Conservation (phyloP, 1,284 basidiomycete genomes). For the Rhodotorula glutinis region DNA sequence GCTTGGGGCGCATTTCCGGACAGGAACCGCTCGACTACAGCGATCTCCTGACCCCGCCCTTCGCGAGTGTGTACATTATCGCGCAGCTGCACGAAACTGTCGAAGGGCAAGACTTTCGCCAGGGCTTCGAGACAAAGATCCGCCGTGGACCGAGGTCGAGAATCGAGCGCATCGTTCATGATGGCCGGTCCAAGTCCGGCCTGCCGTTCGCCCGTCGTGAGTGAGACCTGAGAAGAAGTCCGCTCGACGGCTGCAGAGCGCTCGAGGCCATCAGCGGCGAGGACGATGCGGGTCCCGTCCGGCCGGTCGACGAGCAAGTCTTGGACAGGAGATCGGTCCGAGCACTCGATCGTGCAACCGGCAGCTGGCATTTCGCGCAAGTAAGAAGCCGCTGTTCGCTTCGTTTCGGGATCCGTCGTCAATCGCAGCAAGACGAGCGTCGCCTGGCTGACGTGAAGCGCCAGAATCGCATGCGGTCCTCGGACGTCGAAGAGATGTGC, state of each 20-base stretch:
- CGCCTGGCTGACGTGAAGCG: constrained; percentile 14
- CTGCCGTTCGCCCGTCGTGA: too few relatives aligned
- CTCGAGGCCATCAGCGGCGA: not conserved
- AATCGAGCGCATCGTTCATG: too few relatives aligned
- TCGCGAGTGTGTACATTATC: not conserved
- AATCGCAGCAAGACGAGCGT: constrained; percentile 17
- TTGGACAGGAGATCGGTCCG: not conserved
- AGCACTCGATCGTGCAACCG: not conserved
- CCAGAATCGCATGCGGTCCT: not conserved
- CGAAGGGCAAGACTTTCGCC: constrained; percentile 52
- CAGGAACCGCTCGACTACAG: too few relatives aligned
- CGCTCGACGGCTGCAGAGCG: not conserved
- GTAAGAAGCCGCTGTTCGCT: constrained; percentile 19
- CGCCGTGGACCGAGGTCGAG: too few relatives aligned
- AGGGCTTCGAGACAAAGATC: constrained; percentile 7
- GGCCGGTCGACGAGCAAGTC: constrained; percentile 1
- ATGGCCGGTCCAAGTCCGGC: too few relatives aligned
- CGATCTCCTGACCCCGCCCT: too few relatives aligned
- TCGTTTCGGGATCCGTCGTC: too few relatives aligned
- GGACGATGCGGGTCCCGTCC: not conserved
- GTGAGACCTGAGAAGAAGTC: too few relatives aligned
- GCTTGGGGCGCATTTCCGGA: too few relatives aligned
- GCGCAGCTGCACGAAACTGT: constrained; percentile 47
- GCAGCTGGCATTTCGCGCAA: constrained; percentile 51
- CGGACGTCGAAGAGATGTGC: constrained; percentile 17